A percentile compares a stretch with the other conserved stretches of the same genome.
Conservation (phyloP, 495 filamentous ascomycete genomes). For the Aspergillus ellipticus region DNA sequence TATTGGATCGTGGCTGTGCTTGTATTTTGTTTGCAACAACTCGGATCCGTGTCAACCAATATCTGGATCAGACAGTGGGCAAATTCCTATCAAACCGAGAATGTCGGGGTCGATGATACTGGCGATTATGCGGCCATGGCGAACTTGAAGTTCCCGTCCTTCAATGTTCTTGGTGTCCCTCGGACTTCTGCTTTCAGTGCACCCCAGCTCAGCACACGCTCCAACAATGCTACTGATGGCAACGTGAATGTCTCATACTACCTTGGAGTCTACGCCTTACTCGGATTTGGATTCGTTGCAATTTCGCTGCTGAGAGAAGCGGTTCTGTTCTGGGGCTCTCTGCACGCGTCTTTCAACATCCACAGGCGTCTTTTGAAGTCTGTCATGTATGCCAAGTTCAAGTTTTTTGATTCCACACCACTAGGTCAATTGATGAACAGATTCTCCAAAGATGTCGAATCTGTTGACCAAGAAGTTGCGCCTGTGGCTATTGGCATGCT, state of each 20-base stretch:
- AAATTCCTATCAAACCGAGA: conserved; percentile 51
- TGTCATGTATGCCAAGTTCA: conserved; percentile 85
- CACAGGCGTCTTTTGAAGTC: conserved; percentile 75
- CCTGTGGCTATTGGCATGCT: conserved; percentile 79
- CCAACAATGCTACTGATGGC: conserved; percentile 20
- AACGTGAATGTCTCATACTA: conserved; percentile 82
- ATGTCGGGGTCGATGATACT: conserved; percentile 20
- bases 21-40: conserved; percentile 76
- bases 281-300: conserved; percentile 69
- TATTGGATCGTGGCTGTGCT: conserved; percentile 77
- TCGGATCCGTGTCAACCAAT: conserved; percentile 78
- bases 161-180: conserved; percentile 39
- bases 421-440: conserved; percentile 97
- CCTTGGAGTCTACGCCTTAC: conserved; percentile 72
- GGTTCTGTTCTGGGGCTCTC: conserved; percentile 87
- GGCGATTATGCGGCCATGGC: conserved; percentile 40
- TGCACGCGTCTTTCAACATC: conserved; percentile 82
- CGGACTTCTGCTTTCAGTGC: conserved; percentile 29
- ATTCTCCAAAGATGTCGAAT: conserved; percentile 96
- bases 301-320: conserved; percentile 77
- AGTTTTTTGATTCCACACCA: conserved; percentile 97
- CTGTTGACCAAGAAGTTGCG: conserved; percentile 93
- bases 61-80: conserved; percentile 95
- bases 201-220: conserved; percentile 26
- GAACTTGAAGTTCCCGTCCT: conserved; percentile 39